A percentile compares a stretch with the other conserved stretches of the same genome.
Conservation (phyloP, 2,329 filamentous ascomycete species). For the Penicillium sclerotigenum region DNA sequence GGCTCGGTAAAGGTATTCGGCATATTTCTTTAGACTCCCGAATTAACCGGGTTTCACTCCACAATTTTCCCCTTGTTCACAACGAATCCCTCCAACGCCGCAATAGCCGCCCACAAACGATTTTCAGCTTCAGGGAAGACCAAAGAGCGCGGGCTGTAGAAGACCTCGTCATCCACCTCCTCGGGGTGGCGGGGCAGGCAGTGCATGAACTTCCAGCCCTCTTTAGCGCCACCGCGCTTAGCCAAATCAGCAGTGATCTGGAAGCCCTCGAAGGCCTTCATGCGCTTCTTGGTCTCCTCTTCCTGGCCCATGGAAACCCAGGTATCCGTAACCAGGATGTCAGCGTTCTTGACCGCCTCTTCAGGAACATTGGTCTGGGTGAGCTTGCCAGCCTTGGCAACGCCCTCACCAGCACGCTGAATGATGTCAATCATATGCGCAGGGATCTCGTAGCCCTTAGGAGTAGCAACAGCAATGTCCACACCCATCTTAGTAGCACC, state of each 20-base stretch:
- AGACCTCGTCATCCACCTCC: conserved; percentile 92
- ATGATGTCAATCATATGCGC: conserved; percentile 71
- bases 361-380: conserved; percentile 75
- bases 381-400: conserved; percentile 62
- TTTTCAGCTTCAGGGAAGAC: conserved; percentile 97
- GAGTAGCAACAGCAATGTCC: conserved; percentile 81
- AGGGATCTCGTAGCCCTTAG: conserved; percentile 79
- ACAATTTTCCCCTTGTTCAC: conserved; percentile 84
- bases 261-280: conserved; percentile 82
- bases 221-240: conserved; percentile 77
- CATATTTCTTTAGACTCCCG: background rate
- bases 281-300: conserved; percentile 69
- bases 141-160: conserved; percentile 79
- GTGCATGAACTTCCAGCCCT: conserved; percentile 97
- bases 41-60: conserved; percentile 15
- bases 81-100: conserved; percentile 81
- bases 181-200: conserved; percentile 88
- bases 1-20: background rate
- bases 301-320: conserved; percentile 99
- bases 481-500: conserved; percentile 84
- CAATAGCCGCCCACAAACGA: conserved; percentile 85
- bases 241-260: conserved; percentile 88
- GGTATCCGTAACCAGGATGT: conserved; percentile 92
- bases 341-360: conserved; percentile 78
- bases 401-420: conserved; percentile 56